These are phyloP conservation scores for Allantophomopsis cytisporea DNA, from an alignment of 2,329 filamentous ascomycete species.

Conservation along the genomic window DNA sequence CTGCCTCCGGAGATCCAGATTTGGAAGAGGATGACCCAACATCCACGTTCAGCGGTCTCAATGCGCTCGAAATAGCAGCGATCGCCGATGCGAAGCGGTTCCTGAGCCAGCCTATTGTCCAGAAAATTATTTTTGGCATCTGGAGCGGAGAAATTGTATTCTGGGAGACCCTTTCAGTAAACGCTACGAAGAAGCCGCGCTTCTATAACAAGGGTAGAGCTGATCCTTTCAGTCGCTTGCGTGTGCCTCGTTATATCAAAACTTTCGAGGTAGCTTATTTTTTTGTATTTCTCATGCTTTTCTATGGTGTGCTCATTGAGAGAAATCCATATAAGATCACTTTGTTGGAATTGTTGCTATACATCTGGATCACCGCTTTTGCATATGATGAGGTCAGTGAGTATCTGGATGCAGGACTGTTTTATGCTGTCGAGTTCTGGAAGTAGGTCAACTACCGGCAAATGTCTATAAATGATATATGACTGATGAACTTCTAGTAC, in stretches of 20 bases:
- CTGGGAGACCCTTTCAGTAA: conserved; percentile 65
- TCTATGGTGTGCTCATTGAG: conserved; percentile 75
- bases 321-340: conserved; percentile 54
- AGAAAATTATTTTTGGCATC: conserved; percentile 72
- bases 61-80: conserved; percentile 76
- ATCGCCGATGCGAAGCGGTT: conserved; percentile 76
- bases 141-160: conserved; percentile 83
- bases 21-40: conserved; percentile 48
- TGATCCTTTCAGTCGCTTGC: conserved; percentile 61
- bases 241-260: conserved; percentile 77
- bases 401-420: conserved; percentile 75
- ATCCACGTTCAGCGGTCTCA: conserved; percentile 62
- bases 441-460: conserved; percentile 23
- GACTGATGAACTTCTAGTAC: conserved; percentile 14
- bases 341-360: conserved; percentile 56
- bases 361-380: conserved; percentile 79
- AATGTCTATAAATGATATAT: too few species aligned
- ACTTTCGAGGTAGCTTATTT: conserved; percentile 77
- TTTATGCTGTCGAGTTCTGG: conserved; percentile 78
- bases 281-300: conserved; percentile 59
- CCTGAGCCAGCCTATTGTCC: conserved; percentile 65
- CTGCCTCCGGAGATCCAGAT: conserved; percentile 24
- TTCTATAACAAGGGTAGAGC: conserved; percentile 56
- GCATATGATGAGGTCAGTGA: conserved; percentile 79
- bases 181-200: conserved; percentile 61